Evolutionary conservation across 768 basidiomycete species (phyloP).

Genomic region (Ramaria rubella): DNA sequence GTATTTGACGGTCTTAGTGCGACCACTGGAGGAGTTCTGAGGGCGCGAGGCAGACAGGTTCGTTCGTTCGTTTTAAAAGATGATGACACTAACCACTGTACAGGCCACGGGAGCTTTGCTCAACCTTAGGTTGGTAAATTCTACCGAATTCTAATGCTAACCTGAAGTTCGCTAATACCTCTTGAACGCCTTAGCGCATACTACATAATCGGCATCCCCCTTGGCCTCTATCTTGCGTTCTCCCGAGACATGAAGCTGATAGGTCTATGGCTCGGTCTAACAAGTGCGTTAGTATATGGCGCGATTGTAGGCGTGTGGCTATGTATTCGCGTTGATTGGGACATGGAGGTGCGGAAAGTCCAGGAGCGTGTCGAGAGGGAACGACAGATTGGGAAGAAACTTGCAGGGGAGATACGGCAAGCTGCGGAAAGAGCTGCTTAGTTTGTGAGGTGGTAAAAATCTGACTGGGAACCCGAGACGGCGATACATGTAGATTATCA

Average conservation of each 20-base stretch:
- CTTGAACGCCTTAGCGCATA: slow-evolving; percentile 44
- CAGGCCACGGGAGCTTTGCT: slow-evolving; percentile 70
- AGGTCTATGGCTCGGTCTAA: slow-evolving; percentile 85
- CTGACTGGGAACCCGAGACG: too few relatives aligned
- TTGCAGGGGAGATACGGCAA: slow-evolving; percentile 41
- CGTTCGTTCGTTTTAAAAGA: background rate
- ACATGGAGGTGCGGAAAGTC: slow-evolving; percentile 59
- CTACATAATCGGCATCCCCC: slow-evolving; percentile 77
- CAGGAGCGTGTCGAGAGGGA: slow-evolving; percentile 21
- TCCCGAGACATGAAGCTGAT: slow-evolving; percentile 45
- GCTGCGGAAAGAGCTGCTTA: background rate
- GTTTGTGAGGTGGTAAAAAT: too few relatives aligned
- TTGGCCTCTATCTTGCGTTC: slow-evolving; percentile 77
- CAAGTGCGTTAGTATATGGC: slow-evolving; percentile 55
- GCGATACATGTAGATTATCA: too few relatives aligned
- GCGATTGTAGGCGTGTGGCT: slow-evolving; percentile 47
- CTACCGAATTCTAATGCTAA: slow-evolving; percentile 10
- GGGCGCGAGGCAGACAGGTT: slow-evolving; percentile 71
- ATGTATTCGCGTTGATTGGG: slow-evolving; percentile 60
- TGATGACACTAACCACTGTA: background rate
- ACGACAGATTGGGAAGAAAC: slow-evolving; percentile 24
- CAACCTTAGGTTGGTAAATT: slow-evolving; percentile 55
- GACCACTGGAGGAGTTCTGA: slow-evolving; percentile 69
- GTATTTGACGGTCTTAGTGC: slow-evolving; percentile 74
- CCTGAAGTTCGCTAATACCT: slow-evolving; percentile 7